phyloP scores from a whole-genome alignment of 1,139 yeast species.

The Diutina ranongensis region DNA sequence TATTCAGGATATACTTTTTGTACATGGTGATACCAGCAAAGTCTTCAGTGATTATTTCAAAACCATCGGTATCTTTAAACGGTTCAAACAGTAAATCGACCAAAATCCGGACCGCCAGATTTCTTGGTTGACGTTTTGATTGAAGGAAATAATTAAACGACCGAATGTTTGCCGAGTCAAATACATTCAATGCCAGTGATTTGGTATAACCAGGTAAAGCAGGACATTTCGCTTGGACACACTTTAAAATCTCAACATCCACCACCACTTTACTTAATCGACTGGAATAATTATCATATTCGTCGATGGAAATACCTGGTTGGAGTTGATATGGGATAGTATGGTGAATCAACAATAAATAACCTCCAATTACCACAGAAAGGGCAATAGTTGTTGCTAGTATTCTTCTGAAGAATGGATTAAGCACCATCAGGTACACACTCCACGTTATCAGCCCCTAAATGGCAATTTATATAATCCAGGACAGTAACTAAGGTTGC shows the following conservation, averaged over 20 bases:
- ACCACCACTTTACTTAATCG: background rate
- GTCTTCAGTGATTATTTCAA: background rate
- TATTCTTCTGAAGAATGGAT: conserved; percentile 2
- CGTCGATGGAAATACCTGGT: background rate
- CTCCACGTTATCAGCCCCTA: too few species aligned
- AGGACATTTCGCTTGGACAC: background rate
- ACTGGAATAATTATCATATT: background rate
- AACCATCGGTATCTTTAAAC: background rate
- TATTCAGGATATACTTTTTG: background rate
- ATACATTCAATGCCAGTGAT: background rate
- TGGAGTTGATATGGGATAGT: background rate
- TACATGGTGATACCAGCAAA: background rate
- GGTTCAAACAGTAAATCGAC: conserved; percentile 11
- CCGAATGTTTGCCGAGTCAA: conserved; percentile 1
- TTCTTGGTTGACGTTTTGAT: conserved; percentile 9
- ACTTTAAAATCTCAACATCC: background rate
- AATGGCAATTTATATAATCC: too few species aligned
- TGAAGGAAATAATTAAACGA: conserved; percentile 11
- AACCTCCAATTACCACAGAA: background rate
- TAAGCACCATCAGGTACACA: background rate
- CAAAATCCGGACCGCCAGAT: conserved; percentile 10
- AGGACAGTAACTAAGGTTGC: too few species aligned
- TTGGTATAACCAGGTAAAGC: background rate
- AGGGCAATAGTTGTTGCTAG: background rate
- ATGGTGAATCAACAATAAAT: background rate